Conservation (phyloP, 1,139 yeast genomes). For the Saccharomycopsis hybrid region DNA sequence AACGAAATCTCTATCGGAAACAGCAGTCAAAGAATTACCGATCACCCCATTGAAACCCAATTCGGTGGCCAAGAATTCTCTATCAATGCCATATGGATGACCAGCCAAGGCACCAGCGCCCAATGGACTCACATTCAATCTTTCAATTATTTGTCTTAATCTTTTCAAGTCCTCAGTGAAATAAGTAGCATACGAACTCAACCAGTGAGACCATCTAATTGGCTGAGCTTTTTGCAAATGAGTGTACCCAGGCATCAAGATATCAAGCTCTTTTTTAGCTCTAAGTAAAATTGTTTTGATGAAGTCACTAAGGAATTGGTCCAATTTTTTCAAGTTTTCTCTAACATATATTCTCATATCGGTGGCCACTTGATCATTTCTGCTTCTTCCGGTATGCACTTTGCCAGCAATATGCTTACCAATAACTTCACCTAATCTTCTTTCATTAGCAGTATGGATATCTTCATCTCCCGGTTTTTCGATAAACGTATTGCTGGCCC, state of each 20-base stretch:
- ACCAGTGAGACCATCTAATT: constrained; percentile 98
- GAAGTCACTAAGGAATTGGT: constrained; percentile 52
- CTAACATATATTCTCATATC: constrained; percentile 95
- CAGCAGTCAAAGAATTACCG: constrained; percentile 93
- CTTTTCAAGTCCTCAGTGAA: constrained; percentile 86
- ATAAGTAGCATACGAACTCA: constrained; percentile 90
- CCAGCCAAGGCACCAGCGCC: constrained; percentile 99
- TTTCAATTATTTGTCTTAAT: constrained; percentile 66
- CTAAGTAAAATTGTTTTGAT: constrained; percentile 64
- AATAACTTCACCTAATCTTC: constrained; percentile 92
- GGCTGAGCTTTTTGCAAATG: constrained; percentile 99
- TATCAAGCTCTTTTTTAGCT: constrained; percentile 80
- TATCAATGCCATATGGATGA: constrained; percentile 95
- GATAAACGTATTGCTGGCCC: constrained; percentile 67
- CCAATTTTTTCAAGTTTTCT: constrained; percentile 58
- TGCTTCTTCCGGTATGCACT: constrained; percentile 96
- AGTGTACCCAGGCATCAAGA: constrained; percentile 97
- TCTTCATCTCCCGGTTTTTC: constrained; percentile 96
- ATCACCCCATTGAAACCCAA: constrained; percentile 79
- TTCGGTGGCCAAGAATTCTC: constrained; percentile 76
- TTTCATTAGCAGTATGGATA: constrained; percentile 97
- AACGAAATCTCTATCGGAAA: constrained; percentile 94
- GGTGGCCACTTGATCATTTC: constrained; percentile 98
- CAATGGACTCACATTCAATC: constrained; percentile 84
- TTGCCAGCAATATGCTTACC: constrained; percentile 94